Percentiles rank a stretch among this genome's conserved stretches.
Conservation (phyloP, 2,329 filamentous ascomycete genomes). For the Hawksworthiomyces lignivorus region DNA sequence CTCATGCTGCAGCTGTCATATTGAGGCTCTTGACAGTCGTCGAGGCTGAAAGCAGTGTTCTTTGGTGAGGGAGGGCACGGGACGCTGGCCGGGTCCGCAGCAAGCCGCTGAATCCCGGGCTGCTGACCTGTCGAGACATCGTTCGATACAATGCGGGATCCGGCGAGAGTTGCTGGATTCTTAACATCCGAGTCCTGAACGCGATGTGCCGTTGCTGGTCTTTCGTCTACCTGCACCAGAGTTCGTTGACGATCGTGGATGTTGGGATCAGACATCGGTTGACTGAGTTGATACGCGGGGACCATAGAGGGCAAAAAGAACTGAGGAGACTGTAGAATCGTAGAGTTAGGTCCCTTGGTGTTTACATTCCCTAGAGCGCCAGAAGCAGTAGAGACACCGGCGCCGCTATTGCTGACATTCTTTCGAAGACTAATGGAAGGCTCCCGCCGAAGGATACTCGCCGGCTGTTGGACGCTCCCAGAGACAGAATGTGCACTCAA, state of each 20-base stretch:
- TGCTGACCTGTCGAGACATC: not conserved
- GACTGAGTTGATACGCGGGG: conserved; percentile 33
- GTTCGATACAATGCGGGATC: not conserved
- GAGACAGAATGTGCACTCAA: conserved; percentile 55
- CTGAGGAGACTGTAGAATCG: conserved; percentile 4
- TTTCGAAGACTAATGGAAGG: no score
- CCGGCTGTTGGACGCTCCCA: conserved; percentile 49
- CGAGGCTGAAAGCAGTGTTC: conserved; percentile 18
- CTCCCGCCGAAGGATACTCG: no score
- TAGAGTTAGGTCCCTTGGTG: not conserved
- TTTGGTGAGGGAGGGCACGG: conserved; percentile 41
- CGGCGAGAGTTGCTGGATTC: no score
- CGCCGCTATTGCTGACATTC: no score
- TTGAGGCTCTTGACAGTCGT: conserved; percentile 25
- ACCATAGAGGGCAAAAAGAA: conserved; percentile 32
- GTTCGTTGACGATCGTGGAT: conserved; percentile 30
- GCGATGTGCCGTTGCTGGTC: conserved; percentile 41
- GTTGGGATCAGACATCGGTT: conserved; percentile 38
- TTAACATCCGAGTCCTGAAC: conserved; percentile 26
- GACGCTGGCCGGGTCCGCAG: conserved; percentile 22
- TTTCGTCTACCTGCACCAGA: conserved; percentile 27
- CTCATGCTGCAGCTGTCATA: no score
- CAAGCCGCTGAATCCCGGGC: not conserved
- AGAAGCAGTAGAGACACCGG: no score
- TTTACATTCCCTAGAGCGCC: no score